Percentiles rank a stretch among this genome's conserved stretches.
Conservation (phyloP, 1,139 yeast genomes). For the Candida dubliniensis region DNA sequence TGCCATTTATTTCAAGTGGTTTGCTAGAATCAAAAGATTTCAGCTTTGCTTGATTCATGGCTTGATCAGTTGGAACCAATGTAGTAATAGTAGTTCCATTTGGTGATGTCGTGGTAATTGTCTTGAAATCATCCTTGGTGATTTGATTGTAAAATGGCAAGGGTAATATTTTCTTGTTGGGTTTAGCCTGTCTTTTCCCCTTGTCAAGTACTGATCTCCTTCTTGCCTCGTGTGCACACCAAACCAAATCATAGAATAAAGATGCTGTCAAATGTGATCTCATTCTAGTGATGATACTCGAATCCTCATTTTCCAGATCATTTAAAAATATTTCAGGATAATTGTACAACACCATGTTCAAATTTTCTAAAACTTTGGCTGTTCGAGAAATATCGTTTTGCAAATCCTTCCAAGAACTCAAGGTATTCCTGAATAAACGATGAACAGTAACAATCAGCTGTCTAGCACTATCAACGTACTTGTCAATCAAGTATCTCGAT, state of each 20-base stretch:
- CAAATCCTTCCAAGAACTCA: slow-evolving; percentile 88
- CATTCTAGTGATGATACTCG: slow-evolving; percentile 82
- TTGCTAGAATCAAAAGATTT: slow-evolving; percentile 56
- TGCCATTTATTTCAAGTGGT: slow-evolving; percentile 74
- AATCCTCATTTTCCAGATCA: slow-evolving; percentile 25
- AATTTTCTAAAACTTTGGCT: slow-evolving; percentile 87
- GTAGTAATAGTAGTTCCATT: slow-evolving; percentile 91
- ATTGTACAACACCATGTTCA: slow-evolving; percentile 82
- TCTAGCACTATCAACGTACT: slow-evolving; percentile 83
- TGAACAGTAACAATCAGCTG: slow-evolving; percentile 94
- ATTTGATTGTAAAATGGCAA: slow-evolving; percentile 92
- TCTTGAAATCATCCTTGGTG: slow-evolving; percentile 85
- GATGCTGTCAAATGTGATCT: slow-evolving; percentile 92
- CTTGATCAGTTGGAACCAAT: slow-evolving; percentile 81
- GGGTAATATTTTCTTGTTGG: slow-evolving; percentile 53
- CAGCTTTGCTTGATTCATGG: slow-evolving; percentile 58
- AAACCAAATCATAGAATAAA: slow-evolving; percentile 84
- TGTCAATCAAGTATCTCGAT: slow-evolving; percentile 72
- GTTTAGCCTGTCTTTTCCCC: slow-evolving; percentile 25
- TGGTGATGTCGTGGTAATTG: slow-evolving; percentile 84
- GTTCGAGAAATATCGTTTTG: slow-evolving; percentile 90
- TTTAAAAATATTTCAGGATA: slow-evolving; percentile 73
- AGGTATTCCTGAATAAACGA: slow-evolving; percentile 78
- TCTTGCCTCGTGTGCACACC: slow-evolving; percentile 95
- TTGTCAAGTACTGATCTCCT: slow-evolving; percentile 63